A percentile compares a stretch with the other conserved stretches of the same genome.
Evolutionary conservation across 2,329 filamentous ascomycete species (phyloP).

Genomic region (Pseudocercospora cruenta): DNA sequence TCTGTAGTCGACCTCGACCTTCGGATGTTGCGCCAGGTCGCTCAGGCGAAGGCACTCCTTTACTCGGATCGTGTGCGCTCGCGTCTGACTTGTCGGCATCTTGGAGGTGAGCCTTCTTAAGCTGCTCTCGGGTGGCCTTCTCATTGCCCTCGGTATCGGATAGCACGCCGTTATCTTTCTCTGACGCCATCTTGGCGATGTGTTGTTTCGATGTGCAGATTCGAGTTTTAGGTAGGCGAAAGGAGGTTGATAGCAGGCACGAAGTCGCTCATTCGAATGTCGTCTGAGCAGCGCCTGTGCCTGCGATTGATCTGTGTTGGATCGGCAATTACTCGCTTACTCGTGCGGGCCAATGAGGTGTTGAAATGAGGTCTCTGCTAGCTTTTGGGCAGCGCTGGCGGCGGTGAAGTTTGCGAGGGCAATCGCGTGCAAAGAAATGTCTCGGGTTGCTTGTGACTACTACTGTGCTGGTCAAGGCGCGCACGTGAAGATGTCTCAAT

Average conservation of each 20-base stretch:
- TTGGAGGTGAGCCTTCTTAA: constrained; percentile 63
- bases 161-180: constrained; percentile 26
- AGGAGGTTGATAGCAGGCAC: neutral
- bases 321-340: constrained; percentile 6
- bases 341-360: neutral
- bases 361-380: neutral
- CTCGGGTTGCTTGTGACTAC: neutral
- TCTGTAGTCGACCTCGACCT: constrained; percentile 39
- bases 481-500: neutral
- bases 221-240: neutral
- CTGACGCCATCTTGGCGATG: constrained; percentile 31
- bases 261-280: neutral
- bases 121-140: constrained; percentile 62
- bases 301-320: neutral
- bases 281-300: neutral
- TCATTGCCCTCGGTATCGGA: constrained; percentile 55
- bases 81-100: constrained; percentile 34
- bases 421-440: neutral
- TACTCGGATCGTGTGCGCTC: constrained; percentile 1
- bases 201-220: neutral
- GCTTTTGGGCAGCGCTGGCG: neutral
- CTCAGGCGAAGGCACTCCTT: constrained; percentile 26
- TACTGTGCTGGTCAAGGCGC: neutral
- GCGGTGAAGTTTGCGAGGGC: neutral
- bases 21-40: constrained; percentile 29